Conservation (phyloP, 2,329 filamentous ascomycete genomes). For the Domatiomyces catenatus region DNA sequence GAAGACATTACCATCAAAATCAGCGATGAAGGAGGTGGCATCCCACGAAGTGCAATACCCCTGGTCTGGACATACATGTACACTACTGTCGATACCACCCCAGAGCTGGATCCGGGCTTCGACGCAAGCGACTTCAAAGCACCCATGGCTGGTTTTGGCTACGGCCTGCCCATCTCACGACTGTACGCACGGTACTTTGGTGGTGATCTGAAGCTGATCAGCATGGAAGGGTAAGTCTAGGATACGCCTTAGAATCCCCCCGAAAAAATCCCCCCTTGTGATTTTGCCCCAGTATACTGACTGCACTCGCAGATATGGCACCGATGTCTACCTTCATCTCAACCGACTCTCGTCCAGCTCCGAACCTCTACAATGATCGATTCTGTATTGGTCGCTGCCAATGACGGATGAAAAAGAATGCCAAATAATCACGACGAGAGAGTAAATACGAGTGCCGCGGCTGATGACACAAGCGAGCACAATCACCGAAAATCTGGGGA, state of each 20-base stretch:
- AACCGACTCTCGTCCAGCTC: slow-evolving; percentile 91
- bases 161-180: slow-evolving; percentile 83
- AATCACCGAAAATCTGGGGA: no score
- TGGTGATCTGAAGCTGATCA: slow-evolving; percentile 91
- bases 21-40: slow-evolving; percentile 89
- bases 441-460: not conserved
- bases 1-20: slow-evolving; percentile 99
- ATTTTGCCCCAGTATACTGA: slow-evolving; percentile 7
- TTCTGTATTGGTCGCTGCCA: no score
- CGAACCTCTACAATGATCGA: slow-evolving; percentile 77
- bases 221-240: slow-evolving; percentile 81
- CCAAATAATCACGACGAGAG: not conserved
- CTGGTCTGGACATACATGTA: slow-evolving; percentile 99
- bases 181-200: slow-evolving; percentile 96
- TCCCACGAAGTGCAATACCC: slow-evolving; percentile 80
- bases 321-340: slow-evolving; percentile 93
- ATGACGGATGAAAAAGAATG: no score
- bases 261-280: not conserved
- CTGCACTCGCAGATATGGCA: slow-evolving; percentile 58
- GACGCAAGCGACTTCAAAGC: slow-evolving; percentile 99
- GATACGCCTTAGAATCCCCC: no score
- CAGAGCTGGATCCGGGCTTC: slow-evolving; percentile 89
- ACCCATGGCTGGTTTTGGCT: slow-evolving; percentile 98
- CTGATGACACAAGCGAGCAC: no score
- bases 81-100: slow-evolving; percentile 91